These are phyloP conservation scores for Aspergillus steynii DNA, from an alignment of 495 filamentous ascomycete species.

Conservation along the genomic window DNA sequence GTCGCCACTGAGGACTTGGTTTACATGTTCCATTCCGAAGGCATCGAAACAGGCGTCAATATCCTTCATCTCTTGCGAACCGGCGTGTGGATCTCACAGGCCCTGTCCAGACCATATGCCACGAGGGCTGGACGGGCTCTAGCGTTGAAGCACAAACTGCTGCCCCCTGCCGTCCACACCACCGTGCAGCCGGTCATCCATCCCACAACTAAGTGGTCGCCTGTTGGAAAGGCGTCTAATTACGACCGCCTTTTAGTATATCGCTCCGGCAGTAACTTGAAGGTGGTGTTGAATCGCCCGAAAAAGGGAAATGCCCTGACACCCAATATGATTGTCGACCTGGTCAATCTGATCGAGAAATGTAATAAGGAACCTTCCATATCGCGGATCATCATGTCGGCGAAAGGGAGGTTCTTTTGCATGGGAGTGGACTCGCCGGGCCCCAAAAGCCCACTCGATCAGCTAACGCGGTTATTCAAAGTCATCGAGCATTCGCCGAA, in stretches of 20 bases:
- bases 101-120: conserved; percentile 24
- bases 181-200: conserved; percentile 4
- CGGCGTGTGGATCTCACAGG: conserved; percentile 41
- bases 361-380: conserved; percentile 22
- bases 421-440: conserved; percentile 39
- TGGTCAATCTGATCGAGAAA: conserved; percentile 22
- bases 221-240: conserved; percentile 16
- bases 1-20: conserved; percentile 45
- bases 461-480: conserved; percentile 28
- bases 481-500: conserved; percentile 34
- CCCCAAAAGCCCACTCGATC: conserved; percentile 21
- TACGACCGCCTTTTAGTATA: conserved; percentile 20
- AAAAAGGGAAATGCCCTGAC: conserved; percentile 40
- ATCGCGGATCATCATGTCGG: conserved; percentile 35
- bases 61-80: conserved; percentile 31
- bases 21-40: conserved; percentile 40
- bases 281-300: conserved; percentile 32
- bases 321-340: conserved; percentile 26
- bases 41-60: conserved; percentile 41
- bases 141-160: conserved; percentile 14
- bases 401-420: conserved; percentile 40
- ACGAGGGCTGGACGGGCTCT: conserved; percentile 37
- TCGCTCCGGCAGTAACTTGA: conserved; percentile 30
- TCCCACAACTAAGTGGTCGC: background rate
- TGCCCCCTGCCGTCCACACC: background rate